Evolutionary conservation across 2,329 filamentous ascomycete species (phyloP), one percentile per base, ranked within the genome.

Genomic region (Fusarium chaquense): DNA sequence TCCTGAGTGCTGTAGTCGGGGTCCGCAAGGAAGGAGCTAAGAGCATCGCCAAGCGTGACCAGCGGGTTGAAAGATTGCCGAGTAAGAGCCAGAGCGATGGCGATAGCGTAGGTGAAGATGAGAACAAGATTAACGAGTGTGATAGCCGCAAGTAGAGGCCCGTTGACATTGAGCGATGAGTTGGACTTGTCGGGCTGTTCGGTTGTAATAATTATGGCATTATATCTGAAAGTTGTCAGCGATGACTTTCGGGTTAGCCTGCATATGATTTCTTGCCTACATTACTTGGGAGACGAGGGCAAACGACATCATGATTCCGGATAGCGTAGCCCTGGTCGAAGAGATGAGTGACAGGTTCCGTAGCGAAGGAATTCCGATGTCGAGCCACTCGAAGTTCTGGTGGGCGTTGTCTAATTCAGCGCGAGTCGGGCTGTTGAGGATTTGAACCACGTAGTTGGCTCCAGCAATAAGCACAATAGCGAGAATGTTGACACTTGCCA

Each of bases 341-440:
- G 82, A 81, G 55, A 87, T 82, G 54, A 81, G 75, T 15, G 67
- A 57, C 4, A 86, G 74, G 67, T 88, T 88, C 50, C 85, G 81
- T 30, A 86, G 52, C 13, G 85, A 86, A 9, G 85, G 83, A 20
- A 87, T 79, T 9, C 86, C 86, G 30, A 88, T 83, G 63, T 88
- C 84, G 52, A 88, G 75, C 85, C 85, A 87, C 45, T 73, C 77
- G 67, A 77, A 79, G 35, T 75, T 77, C 13, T 76, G 77, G 67
- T 88, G 86, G 7, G 85, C 85, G 15, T 68, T 73, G 30, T 81
- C 77, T 11, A 88, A 73, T 69, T 87, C 85, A 13, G 74, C 74
- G 41, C 85, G 80, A 10, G 84, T 87, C 8, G 86, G 86, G 67
- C 85, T 87, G 69, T 79, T 81, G 15, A 87, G 81, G n/a, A 86